These are phyloP conservation scores for Metschnikowia reukaufii DNA, from an alignment of 805 yeast genomes.

Conservation along the genomic window DNA sequence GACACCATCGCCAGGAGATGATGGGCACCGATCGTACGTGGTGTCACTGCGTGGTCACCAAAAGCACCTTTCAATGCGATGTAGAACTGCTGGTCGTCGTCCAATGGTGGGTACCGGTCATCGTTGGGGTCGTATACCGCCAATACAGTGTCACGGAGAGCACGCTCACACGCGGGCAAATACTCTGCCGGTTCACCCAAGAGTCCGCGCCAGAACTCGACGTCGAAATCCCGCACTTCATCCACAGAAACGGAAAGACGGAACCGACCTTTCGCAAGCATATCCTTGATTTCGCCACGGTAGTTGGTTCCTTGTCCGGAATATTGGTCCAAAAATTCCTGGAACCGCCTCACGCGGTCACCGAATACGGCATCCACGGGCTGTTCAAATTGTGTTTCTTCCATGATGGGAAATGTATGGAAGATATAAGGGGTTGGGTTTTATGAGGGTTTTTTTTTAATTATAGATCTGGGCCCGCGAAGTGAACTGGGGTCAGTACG, in stretches of 20 bases:
- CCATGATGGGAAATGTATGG: slow-evolving; percentile 21
- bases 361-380: slow-evolving; percentile 55
- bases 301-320: slow-evolving; percentile 58
- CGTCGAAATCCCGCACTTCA: slow-evolving; percentile 82
- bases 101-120: slow-evolving; percentile 51
- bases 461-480: no score
- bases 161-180: slow-evolving; percentile 86
- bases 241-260: slow-evolving; percentile 79
- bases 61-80: slow-evolving; percentile 87
- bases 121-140: slow-evolving; percentile 67
- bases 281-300: slow-evolving; percentile 64
- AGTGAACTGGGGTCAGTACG: no score
- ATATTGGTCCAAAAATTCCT: slow-evolving; percentile 72
- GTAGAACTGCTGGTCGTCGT: slow-evolving; percentile 64
- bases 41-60: slow-evolving; percentile 83
- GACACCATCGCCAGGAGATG: slow-evolving; percentile 80
- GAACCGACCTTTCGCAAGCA: slow-evolving; percentile 65
- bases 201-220: slow-evolving; percentile 73
- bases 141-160: slow-evolving; percentile 74
- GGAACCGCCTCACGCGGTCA: slow-evolving; percentile 85
- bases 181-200: slow-evolving; percentile 77
- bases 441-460: no score
- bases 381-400: slow-evolving; percentile 28
- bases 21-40: slow-evolving; percentile 78
- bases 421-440: no score